Percentiles rank a stretch among this genome's conserved stretches.
Evolutionary conservation across 768 basidiomycete species (phyloP).

Genomic region (Leccinum uliginosum): DNA sequence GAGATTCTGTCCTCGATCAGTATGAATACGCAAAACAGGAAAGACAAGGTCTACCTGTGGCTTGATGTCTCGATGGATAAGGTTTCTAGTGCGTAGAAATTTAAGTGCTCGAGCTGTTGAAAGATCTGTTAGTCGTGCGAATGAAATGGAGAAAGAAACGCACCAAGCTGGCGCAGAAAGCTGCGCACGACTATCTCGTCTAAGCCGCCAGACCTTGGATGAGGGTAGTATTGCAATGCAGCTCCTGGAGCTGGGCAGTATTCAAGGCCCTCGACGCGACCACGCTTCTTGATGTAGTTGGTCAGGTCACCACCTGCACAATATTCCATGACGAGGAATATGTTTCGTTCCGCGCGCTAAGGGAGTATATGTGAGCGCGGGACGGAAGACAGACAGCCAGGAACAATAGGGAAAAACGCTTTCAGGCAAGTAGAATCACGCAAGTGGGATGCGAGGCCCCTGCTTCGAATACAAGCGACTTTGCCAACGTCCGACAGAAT

Average conservation of each 20-base stretch:
- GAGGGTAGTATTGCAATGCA: conserved; percentile 80
- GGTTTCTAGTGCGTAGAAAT: conserved; percentile 81
- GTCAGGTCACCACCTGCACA: conserved; percentile 96
- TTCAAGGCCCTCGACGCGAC: conserved; percentile 84
- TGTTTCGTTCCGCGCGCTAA: conserved; percentile 70
- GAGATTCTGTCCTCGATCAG: conserved; percentile 61
- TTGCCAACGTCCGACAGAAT: not conserved
- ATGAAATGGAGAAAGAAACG: conserved; percentile 16
- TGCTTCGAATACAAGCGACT: not conserved
- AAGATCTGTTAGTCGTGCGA: not conserved
- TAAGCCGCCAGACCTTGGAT: conserved; percentile 86
- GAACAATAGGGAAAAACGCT: not conserved
- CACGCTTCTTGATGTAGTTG: conserved; percentile 97
- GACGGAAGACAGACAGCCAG: not conserved
- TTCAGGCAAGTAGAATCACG: not conserved
- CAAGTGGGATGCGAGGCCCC: not conserved
- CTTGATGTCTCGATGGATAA: conserved; percentile 97
- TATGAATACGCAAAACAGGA: not conserved
- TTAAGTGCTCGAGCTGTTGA: conserved; percentile 82
- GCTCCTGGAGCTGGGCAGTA: conserved; percentile 68
- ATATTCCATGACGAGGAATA: conserved; percentile 97
- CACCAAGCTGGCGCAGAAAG: conserved; percentile 87
- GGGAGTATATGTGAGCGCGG: conserved; percentile 7
- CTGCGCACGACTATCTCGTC: conserved; percentile 88
- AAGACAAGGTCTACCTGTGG: conserved; percentile 56